Evolutionary conservation across 2,329 filamentous ascomycete genomes (phyloP), one percentile per base, ranked within the genome.

Genomic region (Claviceps sp.): DNA sequence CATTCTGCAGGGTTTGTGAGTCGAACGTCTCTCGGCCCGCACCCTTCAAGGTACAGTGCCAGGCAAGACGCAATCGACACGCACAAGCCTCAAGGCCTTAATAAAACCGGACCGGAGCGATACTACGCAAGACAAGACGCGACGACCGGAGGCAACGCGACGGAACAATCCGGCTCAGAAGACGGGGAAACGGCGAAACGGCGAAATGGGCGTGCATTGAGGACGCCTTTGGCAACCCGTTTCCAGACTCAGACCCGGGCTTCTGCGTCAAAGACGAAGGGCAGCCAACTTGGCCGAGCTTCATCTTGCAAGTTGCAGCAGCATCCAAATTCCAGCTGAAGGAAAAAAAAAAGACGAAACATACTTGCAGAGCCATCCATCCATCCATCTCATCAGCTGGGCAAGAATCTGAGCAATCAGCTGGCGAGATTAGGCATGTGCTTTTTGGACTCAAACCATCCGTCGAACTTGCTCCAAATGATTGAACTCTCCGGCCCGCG

Each of bases 1-100:
- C 37, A 14, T 50, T 37, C 24, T 19, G 52, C 52, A 54, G 34
- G 52, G 52, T 47, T 54, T 48, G 52, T 54, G 52, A 54, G 52
- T 54, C 52, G 50, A 49, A 44, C 26, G 38, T 26, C 34, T 17
- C 34, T 53, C 48, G 52, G 48, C 48, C 52, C 43, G 48, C 40
- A 47, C 39, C 17, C 17, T 14, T 30, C 40, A 42, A 24, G 24
- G n/a, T 26, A 34, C 30, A 34, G 30, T 34, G 11, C 30, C 30
- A 50, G 48, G 34, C 19, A 47, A 34, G 44, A 47, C 44, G 26
- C 44, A 34, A 46, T 46, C 44, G 43, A 26, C 43, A 45, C 30
- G 30, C 43, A 30, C 17, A 48, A 22, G 30, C 17, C 26, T 16
- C 17, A 47, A 22, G 30, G 34, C 26, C 26, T 17, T 17, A 17